These are phyloP conservation scores for Neoboletus magnificus DNA, from an alignment of 768 basidiomycete genomes.

Conservation along the genomic window DNA sequence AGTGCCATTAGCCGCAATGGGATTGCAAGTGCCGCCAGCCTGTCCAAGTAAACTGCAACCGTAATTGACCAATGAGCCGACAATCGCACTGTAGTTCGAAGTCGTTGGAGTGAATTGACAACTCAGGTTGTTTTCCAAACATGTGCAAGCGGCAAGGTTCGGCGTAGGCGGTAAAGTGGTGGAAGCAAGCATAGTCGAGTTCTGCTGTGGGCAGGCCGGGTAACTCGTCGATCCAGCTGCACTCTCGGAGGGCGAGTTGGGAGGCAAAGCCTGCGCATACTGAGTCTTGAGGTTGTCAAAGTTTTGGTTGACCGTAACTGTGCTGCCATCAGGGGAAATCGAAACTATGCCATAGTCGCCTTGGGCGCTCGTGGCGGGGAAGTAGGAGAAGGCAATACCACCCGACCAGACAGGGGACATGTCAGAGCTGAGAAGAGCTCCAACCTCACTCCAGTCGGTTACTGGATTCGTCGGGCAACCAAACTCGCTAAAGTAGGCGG, in stretches of 20 bases:
- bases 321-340: constrained; percentile 59
- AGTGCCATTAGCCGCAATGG: constrained; percentile 70
- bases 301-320: constrained; percentile 67
- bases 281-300: constrained; percentile 62
- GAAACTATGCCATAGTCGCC: constrained; percentile 87
- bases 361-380: constrained; percentile 69
- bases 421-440: constrained; percentile 63
- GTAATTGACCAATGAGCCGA: constrained; percentile 60
- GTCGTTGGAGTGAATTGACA: constrained; percentile 72
- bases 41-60: constrained; percentile 67
- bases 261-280: constrained; percentile 53
- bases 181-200: constrained; percentile 60
- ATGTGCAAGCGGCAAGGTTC: constrained; percentile 73
- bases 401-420: constrained; percentile 86
- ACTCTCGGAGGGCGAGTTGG: constrained; percentile 60
- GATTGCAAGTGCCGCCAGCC: constrained; percentile 56
- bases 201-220: constrained; percentile 61
- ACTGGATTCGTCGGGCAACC: constrained; percentile 70
- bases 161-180: constrained; percentile 80
- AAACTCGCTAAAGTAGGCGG: constrained; percentile 89
- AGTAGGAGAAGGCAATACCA: constrained; percentile 86
- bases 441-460: constrained; percentile 72
- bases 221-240: constrained; percentile 49
- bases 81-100: constrained; percentile 54
- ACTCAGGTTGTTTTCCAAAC: constrained; percentile 62